These are phyloP conservation scores for Aspergillus tanneri DNA, from an alignment of 2,329 filamentous ascomycete genomes.

Conservation along the genomic window DNA sequence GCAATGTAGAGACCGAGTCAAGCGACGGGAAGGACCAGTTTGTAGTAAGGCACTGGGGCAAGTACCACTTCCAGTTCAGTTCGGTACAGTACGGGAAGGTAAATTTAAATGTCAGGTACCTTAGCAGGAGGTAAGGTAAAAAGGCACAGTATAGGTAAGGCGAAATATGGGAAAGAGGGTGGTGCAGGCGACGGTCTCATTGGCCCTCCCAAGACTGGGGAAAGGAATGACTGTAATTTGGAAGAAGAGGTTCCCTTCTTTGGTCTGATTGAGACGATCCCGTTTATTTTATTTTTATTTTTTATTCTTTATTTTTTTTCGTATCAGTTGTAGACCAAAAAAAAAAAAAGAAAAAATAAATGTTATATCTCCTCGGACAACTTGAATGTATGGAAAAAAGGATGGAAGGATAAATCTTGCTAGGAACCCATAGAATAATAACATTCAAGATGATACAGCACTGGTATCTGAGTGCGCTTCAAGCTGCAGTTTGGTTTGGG, in stretches of 20 bases:
- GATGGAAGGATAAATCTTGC: slow-evolving; percentile 12
- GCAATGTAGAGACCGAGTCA: slow-evolving; percentile 4
- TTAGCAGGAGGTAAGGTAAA: not conserved
- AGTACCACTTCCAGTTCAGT: not conserved
- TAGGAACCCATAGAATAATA: slow-evolving; percentile 8
- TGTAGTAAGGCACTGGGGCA: not conserved
- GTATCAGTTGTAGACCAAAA: slow-evolving; percentile 10
- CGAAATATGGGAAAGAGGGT: slow-evolving; percentile 10
- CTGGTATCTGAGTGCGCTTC: slow-evolving; percentile 24
- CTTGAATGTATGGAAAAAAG: slow-evolving; percentile 9
- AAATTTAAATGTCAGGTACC: not conserved
- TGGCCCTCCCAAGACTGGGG: slow-evolving; percentile 23
- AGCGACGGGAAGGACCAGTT: slow-evolving; percentile 7
- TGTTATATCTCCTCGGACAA: too few species aligned
- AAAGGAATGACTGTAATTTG: slow-evolving; percentile 16
- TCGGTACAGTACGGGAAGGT: not conserved
- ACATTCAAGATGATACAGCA: slow-evolving; percentile 21
- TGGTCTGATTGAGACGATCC: not conserved
- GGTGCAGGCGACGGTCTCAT: slow-evolving; percentile 22
- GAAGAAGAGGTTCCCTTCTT: slow-evolving; percentile 12
- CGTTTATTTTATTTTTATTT: not conserved
- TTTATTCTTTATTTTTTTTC: slow-evolving; percentile 2
- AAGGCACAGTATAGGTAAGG: slow-evolving; percentile 2
- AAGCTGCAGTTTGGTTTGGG: slow-evolving; percentile 17
- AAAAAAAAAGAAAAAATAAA: slow-evolving; percentile 10